Percentiles rank a stretch among this genome's conserved stretches.
phyloP scores from a whole-genome alignment of 345 rosid genomes.

The Brassica rapa region DNA sequence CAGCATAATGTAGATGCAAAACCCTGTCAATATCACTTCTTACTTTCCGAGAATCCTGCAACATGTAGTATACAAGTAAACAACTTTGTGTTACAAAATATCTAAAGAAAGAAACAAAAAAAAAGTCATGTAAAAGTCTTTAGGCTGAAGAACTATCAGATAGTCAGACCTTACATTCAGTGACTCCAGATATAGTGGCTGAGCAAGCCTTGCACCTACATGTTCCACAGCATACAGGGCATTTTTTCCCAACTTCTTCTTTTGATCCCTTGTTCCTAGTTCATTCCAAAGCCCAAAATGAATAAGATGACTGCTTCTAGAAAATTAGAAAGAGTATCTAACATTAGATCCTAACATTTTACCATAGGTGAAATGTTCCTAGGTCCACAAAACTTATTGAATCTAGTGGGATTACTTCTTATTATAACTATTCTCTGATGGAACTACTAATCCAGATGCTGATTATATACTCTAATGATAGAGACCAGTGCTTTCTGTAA shows the following conservation, averaged over 20 bases:
- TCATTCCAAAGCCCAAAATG: neutral
- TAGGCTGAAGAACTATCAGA: neutral
- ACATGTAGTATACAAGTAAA: neutral
- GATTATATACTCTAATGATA: neutral
- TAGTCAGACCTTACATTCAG: slow-evolving; percentile 1
- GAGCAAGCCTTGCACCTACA: slow-evolving; percentile 1
- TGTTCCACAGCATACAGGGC: slow-evolving; percentile 1
- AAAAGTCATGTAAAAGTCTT: neutral
- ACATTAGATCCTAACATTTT: too few species aligned
- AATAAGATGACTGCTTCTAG: neutral
- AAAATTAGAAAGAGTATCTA: neutral
- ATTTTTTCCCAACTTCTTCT: neutral
- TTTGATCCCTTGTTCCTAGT: neutral
- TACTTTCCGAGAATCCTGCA: neutral
- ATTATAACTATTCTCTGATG: neutral
- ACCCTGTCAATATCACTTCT: neutral
- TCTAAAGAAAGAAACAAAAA: neutral
- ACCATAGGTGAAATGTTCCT: neutral
- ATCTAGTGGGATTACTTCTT: neutral
- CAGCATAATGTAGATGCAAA: neutral
- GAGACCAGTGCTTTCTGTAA: neutral
- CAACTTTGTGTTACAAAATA: neutral
- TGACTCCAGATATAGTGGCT: neutral
- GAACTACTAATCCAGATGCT: neutral
- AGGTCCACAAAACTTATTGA: neutral